These are phyloP conservation scores for Pseudogymnoascus sp. DNA, from an alignment of 2,329 filamentous ascomycete species.

Conservation along the genomic window DNA sequence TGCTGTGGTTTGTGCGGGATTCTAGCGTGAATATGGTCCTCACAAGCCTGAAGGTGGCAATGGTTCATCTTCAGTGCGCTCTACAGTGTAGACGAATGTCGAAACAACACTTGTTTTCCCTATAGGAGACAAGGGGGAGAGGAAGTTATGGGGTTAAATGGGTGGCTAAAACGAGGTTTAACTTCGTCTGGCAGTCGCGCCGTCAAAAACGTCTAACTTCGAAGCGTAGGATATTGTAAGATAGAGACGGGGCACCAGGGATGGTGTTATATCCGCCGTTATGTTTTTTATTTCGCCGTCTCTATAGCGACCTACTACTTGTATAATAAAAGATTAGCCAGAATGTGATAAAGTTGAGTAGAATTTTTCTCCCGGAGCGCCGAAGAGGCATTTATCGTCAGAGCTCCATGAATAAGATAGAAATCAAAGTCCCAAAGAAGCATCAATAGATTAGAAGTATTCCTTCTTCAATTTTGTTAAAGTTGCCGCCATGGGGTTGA, in stretches of 20 bases:
- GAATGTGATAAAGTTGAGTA: background rate
- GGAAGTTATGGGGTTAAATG: background rate
- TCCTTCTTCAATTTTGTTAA: background rate
- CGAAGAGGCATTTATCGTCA: background rate
- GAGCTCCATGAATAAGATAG: background rate
- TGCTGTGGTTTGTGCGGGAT: background rate
- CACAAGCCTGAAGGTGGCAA: background rate
- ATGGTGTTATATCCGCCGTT: background rate
- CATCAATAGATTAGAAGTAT: background rate
- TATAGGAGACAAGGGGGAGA: background rate
- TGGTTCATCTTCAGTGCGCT: background rate
- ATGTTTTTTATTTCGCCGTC: background rate
- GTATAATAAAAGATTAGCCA: background rate
- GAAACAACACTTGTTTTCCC: background rate
- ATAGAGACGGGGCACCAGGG: background rate
- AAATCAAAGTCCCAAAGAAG: background rate
- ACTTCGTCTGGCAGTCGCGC: background rate
- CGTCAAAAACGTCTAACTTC: background rate
- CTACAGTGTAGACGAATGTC: background rate
- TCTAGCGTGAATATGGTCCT: background rate
- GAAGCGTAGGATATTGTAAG: background rate
- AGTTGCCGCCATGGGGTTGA: background rate
- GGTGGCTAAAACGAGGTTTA: background rate
- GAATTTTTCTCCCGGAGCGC: no score
- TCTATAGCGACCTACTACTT: background rate